Conservation (phyloP, 148 eudicot genomes). For the Spergularia bocconei region DNA sequence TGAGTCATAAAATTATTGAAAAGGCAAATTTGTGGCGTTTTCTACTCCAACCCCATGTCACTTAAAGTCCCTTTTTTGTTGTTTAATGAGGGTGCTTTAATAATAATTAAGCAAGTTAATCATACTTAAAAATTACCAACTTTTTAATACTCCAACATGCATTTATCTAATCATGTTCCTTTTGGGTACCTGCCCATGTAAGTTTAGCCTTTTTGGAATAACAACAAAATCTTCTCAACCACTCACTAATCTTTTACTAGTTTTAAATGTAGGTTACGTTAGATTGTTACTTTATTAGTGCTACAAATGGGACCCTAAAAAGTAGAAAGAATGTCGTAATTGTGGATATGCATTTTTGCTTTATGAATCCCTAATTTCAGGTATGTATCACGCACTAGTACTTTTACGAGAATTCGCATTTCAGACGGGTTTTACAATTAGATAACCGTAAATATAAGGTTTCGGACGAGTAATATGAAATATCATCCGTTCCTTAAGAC, state of each 20-base stretch:
- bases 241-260: constrained; percentile 6
- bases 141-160: constrained; percentile 23
- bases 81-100: not conserved
- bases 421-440: too few relatives aligned
- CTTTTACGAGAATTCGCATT: too few relatives aligned
- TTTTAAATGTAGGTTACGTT: constrained; percentile 15
- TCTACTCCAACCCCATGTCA: constrained; percentile 19
- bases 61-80: not conserved
- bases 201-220: constrained; percentile 35
- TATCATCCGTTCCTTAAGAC: too few relatives aligned
- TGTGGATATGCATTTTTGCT: constrained; percentile 1
- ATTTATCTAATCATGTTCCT: not conserved
- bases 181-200: constrained; percentile 19
- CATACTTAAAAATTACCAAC: not conserved
- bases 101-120: not conserved
- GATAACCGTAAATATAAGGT: too few relatives aligned
- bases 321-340: constrained; percentile 13
- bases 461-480: too few relatives aligned
- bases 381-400: not conserved
- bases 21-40: constrained; percentile 33
- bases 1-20: constrained; percentile 17
- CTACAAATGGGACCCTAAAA: not conserved
- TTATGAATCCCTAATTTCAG: not conserved
- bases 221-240: constrained; percentile 34
- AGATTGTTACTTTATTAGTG: constrained; percentile 1